Evolutionary conservation across 129 eudicot species (phyloP), one percentile per base, ranked within the genome.

Genomic region (Ambrosia artemisiifolia): DNA sequence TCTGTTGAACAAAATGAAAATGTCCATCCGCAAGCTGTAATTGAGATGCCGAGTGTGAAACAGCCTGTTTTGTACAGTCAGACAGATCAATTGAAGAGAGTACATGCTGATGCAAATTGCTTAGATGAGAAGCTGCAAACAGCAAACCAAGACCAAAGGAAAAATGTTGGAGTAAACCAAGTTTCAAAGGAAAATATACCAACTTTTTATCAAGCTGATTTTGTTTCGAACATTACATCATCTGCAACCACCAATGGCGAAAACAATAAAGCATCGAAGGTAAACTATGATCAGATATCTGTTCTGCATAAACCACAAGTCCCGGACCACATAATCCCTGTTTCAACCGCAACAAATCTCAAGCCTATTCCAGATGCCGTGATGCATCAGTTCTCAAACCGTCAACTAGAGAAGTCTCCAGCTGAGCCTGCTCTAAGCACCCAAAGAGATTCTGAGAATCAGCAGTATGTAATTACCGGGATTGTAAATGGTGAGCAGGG

Each of bases 351-450:
- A 60, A 59, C 67, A 16, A 42, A 44, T 71, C 56, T 59, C 24
- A 55, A 70, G 53, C 53, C 66, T 65, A 34, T 42, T 65, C 13
- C 67, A 17, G 54, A 65, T 66, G 47, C 65, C 12, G 19, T 33
- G 11, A 44, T 55, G 54, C 71, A 50, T 28, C 78, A 49, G 42
- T 20, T 48, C 13, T 56, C 67, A 56, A 71, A 42, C 67, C 42
- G 14, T 56, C 67, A 71, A 24, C 44, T 72, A 60, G 43, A 60
- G 69, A 72, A 72, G 16, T 32, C n/a, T 63, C 24, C 55, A 12
- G 65, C 72, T 38, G 72, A 74, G 55, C 51, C 65, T 74, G 72
- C 72, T 74, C 51, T 64, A 51, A 53, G 49, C 42, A 51, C 50
- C 54, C 72, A 54, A 51, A 64, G 44, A 51, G 20, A 24, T 50